Evolutionary conservation across 495 filamentous ascomycete genomes (phyloP).

Genomic region (Penicillium coffeae): DNA sequence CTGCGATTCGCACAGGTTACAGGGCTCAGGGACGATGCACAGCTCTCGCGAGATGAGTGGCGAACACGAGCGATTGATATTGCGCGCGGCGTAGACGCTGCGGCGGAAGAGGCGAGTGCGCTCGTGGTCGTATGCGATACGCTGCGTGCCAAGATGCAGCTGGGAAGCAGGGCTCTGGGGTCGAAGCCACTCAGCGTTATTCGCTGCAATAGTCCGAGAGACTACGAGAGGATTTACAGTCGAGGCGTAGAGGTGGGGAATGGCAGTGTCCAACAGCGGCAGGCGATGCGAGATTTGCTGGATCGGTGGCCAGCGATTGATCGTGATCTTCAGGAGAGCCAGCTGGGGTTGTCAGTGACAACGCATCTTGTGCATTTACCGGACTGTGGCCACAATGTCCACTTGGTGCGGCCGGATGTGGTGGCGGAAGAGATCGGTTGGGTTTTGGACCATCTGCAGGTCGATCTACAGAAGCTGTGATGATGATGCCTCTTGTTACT

Average conservation of each 20-base stretch:
- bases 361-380: slow-evolving; percentile 35
- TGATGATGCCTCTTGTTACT: background rate
- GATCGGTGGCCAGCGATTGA: slow-evolving; percentile 35
- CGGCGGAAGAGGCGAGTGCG: slow-evolving; percentile 14
- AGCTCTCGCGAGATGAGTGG: slow-evolving; percentile 35
- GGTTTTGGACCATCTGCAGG: slow-evolving; percentile 33
- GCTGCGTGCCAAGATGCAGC: slow-evolving; percentile 31
- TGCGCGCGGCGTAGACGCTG: slow-evolving; percentile 17
- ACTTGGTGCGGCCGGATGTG: slow-evolving; percentile 43
- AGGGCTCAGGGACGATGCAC: slow-evolving; percentile 21
- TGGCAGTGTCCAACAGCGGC: slow-evolving; percentile 27
- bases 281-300: slow-evolving; percentile 29
- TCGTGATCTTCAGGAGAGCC: slow-evolving; percentile 39
- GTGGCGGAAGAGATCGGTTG: slow-evolving; percentile 44
- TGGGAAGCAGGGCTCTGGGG: slow-evolving; percentile 25
- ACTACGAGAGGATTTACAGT: slow-evolving; percentile 33
- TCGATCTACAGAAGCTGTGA: background rate
- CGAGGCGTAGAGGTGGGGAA: slow-evolving; percentile 30
- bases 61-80: slow-evolving; percentile 32
- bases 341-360: slow-evolving; percentile 35
- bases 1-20: slow-evolving; percentile 32
- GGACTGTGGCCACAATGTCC: slow-evolving; percentile 50
- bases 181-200: slow-evolving; percentile 37
- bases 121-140: slow-evolving; percentile 22
- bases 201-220: slow-evolving; percentile 25